Base-by-base conservation (phyloP, 2,329 filamentous ascomycete species). In the Thelonectria rubi region DNA sequence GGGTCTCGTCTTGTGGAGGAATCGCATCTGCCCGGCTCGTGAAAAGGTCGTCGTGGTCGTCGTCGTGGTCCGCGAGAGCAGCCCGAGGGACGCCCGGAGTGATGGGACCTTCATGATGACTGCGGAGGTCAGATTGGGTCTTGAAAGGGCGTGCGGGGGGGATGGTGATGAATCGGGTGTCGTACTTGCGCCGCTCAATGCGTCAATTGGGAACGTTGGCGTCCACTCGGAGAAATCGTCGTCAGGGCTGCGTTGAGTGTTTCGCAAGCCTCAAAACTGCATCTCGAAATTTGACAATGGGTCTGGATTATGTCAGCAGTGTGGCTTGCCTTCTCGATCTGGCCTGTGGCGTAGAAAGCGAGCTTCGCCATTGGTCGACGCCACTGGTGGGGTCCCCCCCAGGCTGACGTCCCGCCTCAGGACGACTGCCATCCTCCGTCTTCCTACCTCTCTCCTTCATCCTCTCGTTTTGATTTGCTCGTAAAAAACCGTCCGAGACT, bases 1-100 rank as follows among this genome's bases (percentile, higher is more conserved):
- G 37, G 77, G 70, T 60, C 76, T 69, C 62, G 77, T 76, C 72
- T 77, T 79, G 72, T 82, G 79, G 40, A 81, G 75, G 71, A 77
- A 80, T 77, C 81, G 73, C 62, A 75, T 72, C 65, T 82, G 80
- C 49, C 74, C 69, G 60, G 71, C 69, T 45, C 68, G 62, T 32
- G 74, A 69, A 60, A 73, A 70, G 65, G 24, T 4, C 4, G 24
- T 24, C 24, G 24, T 24, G 4, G 24, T 24, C 24, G 24, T 64
- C 69, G 65, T 76, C 72, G 64, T 67, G 69, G 63, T 76, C 57
- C 70, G 69, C 51, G 72, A 63, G 58, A 76, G 67, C 60, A 73
- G 69, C 51, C 73, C 70, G 55, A 77, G 64, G 49, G 73, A 73
- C 58, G 74, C 69, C 66, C 73, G 72, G 26, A 77, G 64, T 61